Percentiles rank a stretch among this genome's conserved stretches.
Evolutionary conservation across 768 basidiomycete genomes (phyloP).

Genomic region (Cantharellus cinnabarinus): DNA sequence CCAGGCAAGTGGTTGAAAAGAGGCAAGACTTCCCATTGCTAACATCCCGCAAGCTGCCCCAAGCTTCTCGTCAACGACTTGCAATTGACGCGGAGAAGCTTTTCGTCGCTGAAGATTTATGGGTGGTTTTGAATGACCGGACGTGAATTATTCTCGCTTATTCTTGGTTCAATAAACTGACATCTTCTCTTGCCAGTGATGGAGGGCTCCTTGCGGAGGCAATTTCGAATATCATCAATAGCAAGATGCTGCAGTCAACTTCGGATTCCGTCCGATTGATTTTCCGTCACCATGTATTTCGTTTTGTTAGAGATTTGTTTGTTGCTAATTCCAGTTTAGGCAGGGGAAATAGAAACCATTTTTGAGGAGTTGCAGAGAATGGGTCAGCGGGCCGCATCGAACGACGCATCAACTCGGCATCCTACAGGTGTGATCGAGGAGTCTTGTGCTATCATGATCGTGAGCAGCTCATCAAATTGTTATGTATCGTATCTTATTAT

Average conservation of each 20-base stretch:
- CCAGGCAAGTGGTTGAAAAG: too few species aligned
- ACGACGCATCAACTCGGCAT: neutral
- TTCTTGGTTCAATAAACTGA: too few species aligned
- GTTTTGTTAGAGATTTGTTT: neutral
- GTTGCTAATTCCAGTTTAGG: constrained; percentile 12
- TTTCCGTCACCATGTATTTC: constrained; percentile 39
- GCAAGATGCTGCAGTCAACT: constrained; percentile 31
- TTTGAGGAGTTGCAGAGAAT: constrained; percentile 39
- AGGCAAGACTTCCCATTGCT: too few species aligned
- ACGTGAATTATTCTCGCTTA: too few species aligned
- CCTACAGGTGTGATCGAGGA: too few species aligned
- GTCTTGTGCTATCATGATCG: too few species aligned
- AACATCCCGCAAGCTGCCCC: constrained; percentile 2
- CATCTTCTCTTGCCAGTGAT: neutral
- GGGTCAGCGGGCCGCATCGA: constrained; percentile 11
- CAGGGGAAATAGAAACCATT: constrained; percentile 43
- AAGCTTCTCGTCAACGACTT: neutral
- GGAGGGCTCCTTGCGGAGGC: constrained; percentile 33
- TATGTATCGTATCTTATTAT: neutral
- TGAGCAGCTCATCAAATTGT: neutral
- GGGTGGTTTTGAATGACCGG: neutral
- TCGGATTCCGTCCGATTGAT: constrained; percentile 71
- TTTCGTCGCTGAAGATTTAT: constrained; percentile 4
- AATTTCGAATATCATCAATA: constrained; percentile 46
- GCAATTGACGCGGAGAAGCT: constrained; percentile 7